A percentile compares a stretch with the other conserved stretches of the same genome.
These are phyloP conservation scores for Cladosporium velox DNA, from an alignment of 2,329 filamentous ascomycete species.

Conservation along the genomic window DNA sequence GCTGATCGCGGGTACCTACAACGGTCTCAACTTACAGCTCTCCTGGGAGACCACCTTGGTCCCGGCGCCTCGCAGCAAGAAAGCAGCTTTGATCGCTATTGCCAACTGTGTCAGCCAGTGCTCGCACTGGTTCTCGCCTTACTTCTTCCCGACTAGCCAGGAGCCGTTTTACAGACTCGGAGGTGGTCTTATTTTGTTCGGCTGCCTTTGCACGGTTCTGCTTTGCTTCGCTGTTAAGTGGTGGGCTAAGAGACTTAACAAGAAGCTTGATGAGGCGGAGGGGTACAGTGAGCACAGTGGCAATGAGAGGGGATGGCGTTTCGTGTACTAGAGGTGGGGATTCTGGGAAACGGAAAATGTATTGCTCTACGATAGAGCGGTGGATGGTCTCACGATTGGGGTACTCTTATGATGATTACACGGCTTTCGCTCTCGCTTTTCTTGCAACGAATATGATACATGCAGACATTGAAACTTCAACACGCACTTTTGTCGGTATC, in stretches of 20 bases:
- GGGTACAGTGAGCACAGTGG: slow-evolving; percentile 34
- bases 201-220: slow-evolving; percentile 31
- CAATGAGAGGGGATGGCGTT: slow-evolving; percentile 35
- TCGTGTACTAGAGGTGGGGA: slow-evolving; percentile 25
- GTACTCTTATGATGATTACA: background rate
- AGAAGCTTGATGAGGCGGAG: slow-evolving; percentile 31
- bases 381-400: background rate
- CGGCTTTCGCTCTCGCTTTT: background rate
- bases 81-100: slow-evolving; percentile 47
- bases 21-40: slow-evolving; percentile 45
- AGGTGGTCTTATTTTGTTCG: slow-evolving; percentile 33
- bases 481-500: background rate
- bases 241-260: slow-evolving; percentile 34
- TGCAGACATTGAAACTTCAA: background rate
- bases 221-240: slow-evolving; percentile 29
- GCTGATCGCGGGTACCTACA: slow-evolving; percentile 42
- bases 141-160: slow-evolving; percentile 35
- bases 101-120: slow-evolving; percentile 46
- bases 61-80: slow-evolving; percentile 44
- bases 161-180: slow-evolving; percentile 20
- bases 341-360: background rate
- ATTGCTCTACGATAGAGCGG: background rate
- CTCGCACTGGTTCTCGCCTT: slow-evolving; percentile 47
- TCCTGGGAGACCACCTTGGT: slow-evolving; percentile 49
- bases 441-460: background rate